Evolutionary conservation across 1,284 basidiomycete species (phyloP), one percentile per base, ranked within the genome.

Genomic region (Vanrija pseudolonga): DNA sequence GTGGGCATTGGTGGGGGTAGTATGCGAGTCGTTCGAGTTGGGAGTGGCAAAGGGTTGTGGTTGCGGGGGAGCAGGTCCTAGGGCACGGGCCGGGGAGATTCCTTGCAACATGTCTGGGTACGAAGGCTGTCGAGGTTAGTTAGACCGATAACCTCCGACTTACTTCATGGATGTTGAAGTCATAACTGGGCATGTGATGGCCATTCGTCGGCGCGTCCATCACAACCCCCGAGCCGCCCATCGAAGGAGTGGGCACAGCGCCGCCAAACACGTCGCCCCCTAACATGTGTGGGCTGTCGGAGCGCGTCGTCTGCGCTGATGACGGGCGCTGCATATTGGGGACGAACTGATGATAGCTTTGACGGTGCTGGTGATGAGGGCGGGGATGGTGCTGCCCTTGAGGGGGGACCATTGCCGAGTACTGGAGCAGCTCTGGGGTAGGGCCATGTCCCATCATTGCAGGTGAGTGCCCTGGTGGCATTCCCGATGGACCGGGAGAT

Each of bases 41-140:
- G 61, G 61, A 4, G 64, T 66, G 1, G 66, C 61, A 51, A 69
- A 70, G 17, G 61, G 63, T 32, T 64, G 61, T 3, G 66, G 51
- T 11, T 66, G 63, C 1, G 36, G 24, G 3, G 72, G 72, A 4
- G 71, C 67, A 3, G 72, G 72, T 48, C 72, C 72, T 7, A 74
- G 63, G 5, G 72, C 72, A 4, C 72, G 65, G 9, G 69, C 67
- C 0, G 72, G 72, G 6, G 72, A 72, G 45, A 74, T 74, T 6
- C 72, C 72, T 50, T 66, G 64, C 3, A 47, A 45, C 19, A 56
- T 36, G 4, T 56, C 53, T 28, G 42, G 20, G 15, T 43, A 50
- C 6, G 48, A 28, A 20, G 28, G 40, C 40, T 44, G 32, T 15
- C 26, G 15, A 23, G 37, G 11, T 19, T 3, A 8, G 50, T 17